Conservation (phyloP, 1,139 yeast species). For the Starmera stellimalicola region DNA sequence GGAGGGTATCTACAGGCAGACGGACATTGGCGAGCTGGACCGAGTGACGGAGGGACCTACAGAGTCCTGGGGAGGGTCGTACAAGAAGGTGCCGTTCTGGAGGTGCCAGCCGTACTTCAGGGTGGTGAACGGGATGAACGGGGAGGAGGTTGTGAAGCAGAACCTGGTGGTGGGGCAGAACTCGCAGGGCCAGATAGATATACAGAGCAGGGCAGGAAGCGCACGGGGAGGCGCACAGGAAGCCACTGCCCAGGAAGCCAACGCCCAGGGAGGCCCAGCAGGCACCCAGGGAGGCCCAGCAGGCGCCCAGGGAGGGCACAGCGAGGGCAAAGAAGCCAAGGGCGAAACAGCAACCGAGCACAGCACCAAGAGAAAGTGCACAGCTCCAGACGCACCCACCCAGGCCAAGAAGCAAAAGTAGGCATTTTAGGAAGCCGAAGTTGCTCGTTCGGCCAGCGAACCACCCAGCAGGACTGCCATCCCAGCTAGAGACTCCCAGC, state of each 20-base stretch:
- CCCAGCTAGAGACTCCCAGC: no score
- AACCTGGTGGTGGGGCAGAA: no score
- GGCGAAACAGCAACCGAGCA: no score
- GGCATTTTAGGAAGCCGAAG: no score
- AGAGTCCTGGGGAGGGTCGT: constrained; percentile 73
- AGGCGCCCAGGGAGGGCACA: constrained; percentile 11
- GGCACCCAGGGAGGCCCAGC: constrained; percentile 12
- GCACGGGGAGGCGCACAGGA: constrained; percentile 4
- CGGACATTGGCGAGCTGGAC: constrained; percentile 39
- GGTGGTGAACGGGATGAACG: constrained; percentile 62
- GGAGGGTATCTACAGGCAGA: constrained; percentile 37
- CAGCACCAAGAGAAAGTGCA: no score
- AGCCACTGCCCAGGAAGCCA: constrained; percentile 1
- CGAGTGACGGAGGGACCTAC: constrained; percentile 40
- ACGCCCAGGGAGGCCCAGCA: constrained; percentile 17
- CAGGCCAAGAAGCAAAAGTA: no score
- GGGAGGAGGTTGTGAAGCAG: constrained; percentile 32
- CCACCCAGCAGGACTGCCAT: no score
- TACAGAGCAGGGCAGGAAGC: constrained; percentile 4
- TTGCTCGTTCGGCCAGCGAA: no score
- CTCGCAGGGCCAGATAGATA: no score
- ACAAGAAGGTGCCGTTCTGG: constrained; percentile 89
- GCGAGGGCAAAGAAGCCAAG: no score
- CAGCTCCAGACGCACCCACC: no score
- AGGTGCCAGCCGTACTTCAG: constrained; percentile 94